Percentiles rank a stretch among this genome's conserved stretches.
Evolutionary conservation across 2,329 filamentous ascomycete species (phyloP).

Genomic region (Curvularia hawaiiensis): DNA sequence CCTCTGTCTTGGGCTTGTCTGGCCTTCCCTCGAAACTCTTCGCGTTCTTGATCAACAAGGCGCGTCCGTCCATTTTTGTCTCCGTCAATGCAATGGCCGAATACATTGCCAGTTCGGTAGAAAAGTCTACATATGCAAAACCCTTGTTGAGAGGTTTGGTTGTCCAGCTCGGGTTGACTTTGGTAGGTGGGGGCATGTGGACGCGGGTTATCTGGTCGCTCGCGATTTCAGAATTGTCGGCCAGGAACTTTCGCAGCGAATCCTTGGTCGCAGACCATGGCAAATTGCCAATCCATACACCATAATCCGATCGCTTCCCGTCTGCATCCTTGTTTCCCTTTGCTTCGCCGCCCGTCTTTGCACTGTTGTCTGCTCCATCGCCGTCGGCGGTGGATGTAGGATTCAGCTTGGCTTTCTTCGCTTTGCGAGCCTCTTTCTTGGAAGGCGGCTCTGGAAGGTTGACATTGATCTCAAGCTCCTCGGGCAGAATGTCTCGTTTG

Average conservation of each 20-base stretch:
- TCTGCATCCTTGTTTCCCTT: constrained; percentile 41
- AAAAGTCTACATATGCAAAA: constrained; percentile 95
- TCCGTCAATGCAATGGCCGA: constrained; percentile 88
- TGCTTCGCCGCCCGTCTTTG: constrained; percentile 43
- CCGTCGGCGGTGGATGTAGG: constrained; percentile 27
- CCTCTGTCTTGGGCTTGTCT: constrained; percentile 60
- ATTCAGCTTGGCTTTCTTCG: constrained; percentile 78
- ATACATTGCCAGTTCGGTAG: constrained; percentile 68
- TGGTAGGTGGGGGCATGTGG: constrained; percentile 69
- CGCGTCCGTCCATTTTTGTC: constrained; percentile 74
- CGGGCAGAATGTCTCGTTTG: constrained; percentile 63
- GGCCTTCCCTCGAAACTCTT: constrained; percentile 91
- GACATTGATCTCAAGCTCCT: constrained; percentile 85
- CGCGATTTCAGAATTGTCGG: constrained; percentile 63
- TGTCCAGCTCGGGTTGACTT: constrained; percentile 47
- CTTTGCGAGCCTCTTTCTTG: constrained; percentile 86
- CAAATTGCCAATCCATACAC: constrained; percentile 96
- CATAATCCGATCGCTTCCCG: constrained; percentile 72
- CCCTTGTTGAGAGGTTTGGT: constrained; percentile 77
- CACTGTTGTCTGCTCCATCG: constrained; percentile 14
- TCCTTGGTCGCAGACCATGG: constrained; percentile 79
- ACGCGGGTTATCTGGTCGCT: constrained; percentile 80
- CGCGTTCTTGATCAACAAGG: constrained; percentile 90
- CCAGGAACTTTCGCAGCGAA: constrained; percentile 80
- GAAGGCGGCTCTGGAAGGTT: constrained; percentile 90